A percentile compares a stretch with the other conserved stretches of the same genome.
These are phyloP conservation scores for Limonium bicolor DNA, from an alignment of 148 eudicot genomes.

Conservation along the genomic window DNA sequence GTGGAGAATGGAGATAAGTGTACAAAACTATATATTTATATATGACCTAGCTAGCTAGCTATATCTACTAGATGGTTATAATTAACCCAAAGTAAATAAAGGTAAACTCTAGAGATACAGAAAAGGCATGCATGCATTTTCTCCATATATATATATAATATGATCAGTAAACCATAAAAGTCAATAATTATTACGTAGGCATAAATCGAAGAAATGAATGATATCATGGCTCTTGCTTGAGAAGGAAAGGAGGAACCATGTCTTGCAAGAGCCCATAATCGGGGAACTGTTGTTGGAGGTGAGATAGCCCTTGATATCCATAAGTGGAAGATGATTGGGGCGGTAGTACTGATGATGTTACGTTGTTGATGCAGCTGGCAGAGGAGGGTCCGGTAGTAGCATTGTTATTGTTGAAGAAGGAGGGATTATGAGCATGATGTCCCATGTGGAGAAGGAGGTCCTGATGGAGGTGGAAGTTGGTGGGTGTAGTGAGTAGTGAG, in stretches of 20 bases:
- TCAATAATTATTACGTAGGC: no score
- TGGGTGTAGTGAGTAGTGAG: not conserved
- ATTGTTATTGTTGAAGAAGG: not conserved
- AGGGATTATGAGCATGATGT: not conserved
- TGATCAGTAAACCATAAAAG: no score
- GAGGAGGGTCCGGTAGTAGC: not conserved
- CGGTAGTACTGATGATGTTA: not conserved
- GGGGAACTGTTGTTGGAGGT: constrained; percentile 7
- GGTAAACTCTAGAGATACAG: no score
- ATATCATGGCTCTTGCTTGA: constrained; percentile 60
- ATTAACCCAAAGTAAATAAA: no score
- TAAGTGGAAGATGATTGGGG: not conserved
- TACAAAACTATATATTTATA: no score
- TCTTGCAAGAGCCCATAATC: constrained; percentile 87
- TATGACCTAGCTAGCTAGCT: no score
- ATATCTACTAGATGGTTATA: no score
- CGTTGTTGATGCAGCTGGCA: constrained; percentile 18
- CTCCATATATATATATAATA: no score
- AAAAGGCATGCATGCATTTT: no score
- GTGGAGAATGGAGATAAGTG: no score
- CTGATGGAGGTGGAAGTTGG: constrained; percentile 1
- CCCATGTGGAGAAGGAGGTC: constrained; percentile 2
- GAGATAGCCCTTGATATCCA: not conserved
- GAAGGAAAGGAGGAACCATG: constrained; percentile 50
- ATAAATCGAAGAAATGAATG: no score